Percentiles rank a stretch among this genome's conserved stretches.
Conservation (phyloP, 306 rosid genomes). For the Hippophae rhamnoides region DNA sequence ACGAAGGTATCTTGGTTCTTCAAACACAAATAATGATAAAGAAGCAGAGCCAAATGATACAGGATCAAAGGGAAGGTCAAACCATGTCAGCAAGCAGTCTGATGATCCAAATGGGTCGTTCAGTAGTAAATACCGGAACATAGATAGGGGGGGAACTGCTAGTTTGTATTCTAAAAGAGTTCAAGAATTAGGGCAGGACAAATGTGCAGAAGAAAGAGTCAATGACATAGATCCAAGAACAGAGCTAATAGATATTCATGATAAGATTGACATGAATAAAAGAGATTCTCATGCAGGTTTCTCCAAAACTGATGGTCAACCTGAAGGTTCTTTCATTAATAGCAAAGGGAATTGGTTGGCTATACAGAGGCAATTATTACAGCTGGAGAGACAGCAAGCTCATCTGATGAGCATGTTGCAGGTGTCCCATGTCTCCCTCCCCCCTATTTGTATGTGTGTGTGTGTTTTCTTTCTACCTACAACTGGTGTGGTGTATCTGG, state of each 20-base stretch:
- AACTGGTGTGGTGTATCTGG: no score
- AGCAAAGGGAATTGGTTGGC: slow-evolving; percentile 92
- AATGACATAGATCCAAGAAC: slow-evolving; percentile 58
- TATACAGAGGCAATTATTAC: slow-evolving; percentile 84
- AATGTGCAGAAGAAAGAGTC: slow-evolving; percentile 54
- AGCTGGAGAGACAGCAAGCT: slow-evolving; percentile 91
- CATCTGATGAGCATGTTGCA: slow-evolving; percentile 98
- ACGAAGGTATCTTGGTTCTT: slow-evolving; percentile 57
- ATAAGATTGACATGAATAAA: slow-evolving; percentile 47
- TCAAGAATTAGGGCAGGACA: slow-evolving; percentile 39
- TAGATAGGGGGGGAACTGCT: slow-evolving; percentile 40
- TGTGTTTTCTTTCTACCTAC: no score
- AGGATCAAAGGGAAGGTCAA: slow-evolving; percentile 43
- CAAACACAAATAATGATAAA: slow-evolving; percentile 51
- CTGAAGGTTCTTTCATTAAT: slow-evolving; percentile 62
- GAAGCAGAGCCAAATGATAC: slow-evolving; percentile 39
- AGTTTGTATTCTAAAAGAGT: slow-evolving; percentile 38
- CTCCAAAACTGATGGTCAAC: slow-evolving; percentile 71
- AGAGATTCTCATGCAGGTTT: slow-evolving; percentile 63
- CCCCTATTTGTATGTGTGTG: no score
- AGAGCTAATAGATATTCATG: slow-evolving; percentile 45
- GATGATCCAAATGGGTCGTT: slow-evolving; percentile 47
- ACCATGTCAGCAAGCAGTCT: slow-evolving; percentile 35
- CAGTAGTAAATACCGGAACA: slow-evolving; percentile 42
- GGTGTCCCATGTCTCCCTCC: slow-evolving; percentile 30